phyloP scores from a whole-genome alignment of 768 basidiomycete genomes.

The Boletus reticulatus region DNA sequence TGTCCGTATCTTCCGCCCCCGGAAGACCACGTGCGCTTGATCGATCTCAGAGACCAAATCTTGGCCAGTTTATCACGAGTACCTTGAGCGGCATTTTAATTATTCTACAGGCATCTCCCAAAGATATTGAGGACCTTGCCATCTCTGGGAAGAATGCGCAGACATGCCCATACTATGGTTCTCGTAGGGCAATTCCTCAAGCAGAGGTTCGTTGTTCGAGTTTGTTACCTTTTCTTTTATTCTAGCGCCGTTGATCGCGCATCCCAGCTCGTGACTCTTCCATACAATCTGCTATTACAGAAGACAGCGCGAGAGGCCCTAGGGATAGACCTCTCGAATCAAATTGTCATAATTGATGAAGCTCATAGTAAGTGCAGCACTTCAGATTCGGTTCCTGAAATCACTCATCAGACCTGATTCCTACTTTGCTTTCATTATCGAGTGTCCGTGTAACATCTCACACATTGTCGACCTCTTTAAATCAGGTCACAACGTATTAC shows the following conservation, averaged over 20 bases:
- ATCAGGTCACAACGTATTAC: slow-evolving; percentile 78
- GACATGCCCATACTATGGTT: slow-evolving; percentile 93
- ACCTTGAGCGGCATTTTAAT: background rate
- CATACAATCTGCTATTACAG: slow-evolving; percentile 90
- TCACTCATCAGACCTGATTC: slow-evolving; percentile 67
- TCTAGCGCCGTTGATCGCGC: background rate
- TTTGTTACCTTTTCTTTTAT: background rate
- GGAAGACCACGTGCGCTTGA: slow-evolving; percentile 66
- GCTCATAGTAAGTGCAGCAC: slow-evolving; percentile 75
- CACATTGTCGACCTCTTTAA: slow-evolving; percentile 58
- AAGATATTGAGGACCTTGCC: slow-evolving; percentile 94
- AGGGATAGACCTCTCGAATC: slow-evolving; percentile 79
- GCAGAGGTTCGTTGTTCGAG: slow-evolving; percentile 62
- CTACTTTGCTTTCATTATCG: slow-evolving; percentile 85
- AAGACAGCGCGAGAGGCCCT: slow-evolving; percentile 81
- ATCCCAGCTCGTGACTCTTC: slow-evolving; percentile 79
- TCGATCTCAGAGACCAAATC: slow-evolving; percentile 86
- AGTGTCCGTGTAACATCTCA: slow-evolving; percentile 60
- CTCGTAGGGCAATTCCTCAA: slow-evolving; percentile 81
- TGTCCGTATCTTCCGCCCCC: slow-evolving; percentile 75
- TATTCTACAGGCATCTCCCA: slow-evolving; percentile 66
- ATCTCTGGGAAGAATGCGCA: slow-evolving; percentile 60
- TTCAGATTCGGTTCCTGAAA: background rate
- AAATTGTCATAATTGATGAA: slow-evolving; percentile 92
- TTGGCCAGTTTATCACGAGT: slow-evolving; percentile 43